Evolutionary conservation across 768 basidiomycete genomes (phyloP).

Genomic region (Leccinum rimulosum): DNA sequence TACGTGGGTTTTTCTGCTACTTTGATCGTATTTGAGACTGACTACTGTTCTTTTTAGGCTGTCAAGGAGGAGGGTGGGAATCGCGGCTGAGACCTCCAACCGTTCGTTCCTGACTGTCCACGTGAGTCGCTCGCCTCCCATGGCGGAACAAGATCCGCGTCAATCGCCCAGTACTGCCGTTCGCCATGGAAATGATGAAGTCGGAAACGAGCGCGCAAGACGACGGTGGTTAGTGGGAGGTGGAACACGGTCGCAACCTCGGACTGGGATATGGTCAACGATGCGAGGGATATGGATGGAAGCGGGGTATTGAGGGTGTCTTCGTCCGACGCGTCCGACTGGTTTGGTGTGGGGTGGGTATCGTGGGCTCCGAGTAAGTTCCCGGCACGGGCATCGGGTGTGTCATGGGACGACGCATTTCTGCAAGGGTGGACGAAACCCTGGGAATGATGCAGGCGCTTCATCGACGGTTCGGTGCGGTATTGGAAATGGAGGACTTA

Average conservation of each 20-base stretch:
- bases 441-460: slow-evolving; percentile 14
- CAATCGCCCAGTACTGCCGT: slow-evolving; percentile 61
- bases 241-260: slow-evolving; percentile 76
- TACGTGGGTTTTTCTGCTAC: slow-evolving; percentile 52
- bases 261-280: slow-evolving; percentile 49
- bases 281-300: slow-evolving; percentile 55
- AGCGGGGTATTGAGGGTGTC: slow-evolving; percentile 42
- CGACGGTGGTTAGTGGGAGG: slow-evolving; percentile 55
- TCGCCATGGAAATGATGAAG: slow-evolving; percentile 51
- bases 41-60: slow-evolving; percentile 48
- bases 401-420: not conserved
- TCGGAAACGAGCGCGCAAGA: slow-evolving; percentile 47
- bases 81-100: slow-evolving; percentile 85
- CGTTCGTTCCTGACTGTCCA: slow-evolving; percentile 41
- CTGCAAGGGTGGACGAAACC: slow-evolving; percentile 35
- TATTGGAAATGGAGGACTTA: slow-evolving; percentile 36
- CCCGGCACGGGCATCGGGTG: not conserved
- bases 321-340: not conserved
- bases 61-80: slow-evolving; percentile 93
- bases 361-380: not conserved
- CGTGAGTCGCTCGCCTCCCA: slow-evolving; percentile 33
- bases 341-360: not conserved
- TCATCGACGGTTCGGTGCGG: not conserved
- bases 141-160: slow-evolving; percentile 51
- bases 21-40: not conserved